phyloP scores from a whole-genome alignment of 805 yeast genomes.

The Teunomyces pallodes region DNA sequence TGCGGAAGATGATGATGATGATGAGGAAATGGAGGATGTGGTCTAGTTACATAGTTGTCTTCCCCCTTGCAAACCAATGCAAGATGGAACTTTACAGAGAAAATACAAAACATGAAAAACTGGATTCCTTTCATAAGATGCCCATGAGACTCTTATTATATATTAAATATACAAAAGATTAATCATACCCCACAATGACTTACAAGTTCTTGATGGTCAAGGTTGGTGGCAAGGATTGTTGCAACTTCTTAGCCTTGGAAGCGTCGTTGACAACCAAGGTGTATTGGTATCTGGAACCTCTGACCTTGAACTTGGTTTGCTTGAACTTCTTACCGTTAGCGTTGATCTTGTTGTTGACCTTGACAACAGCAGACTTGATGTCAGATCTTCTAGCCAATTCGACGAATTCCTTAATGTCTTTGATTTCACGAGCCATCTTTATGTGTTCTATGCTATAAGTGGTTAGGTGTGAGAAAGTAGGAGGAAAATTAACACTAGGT shows the following conservation, averaged over 20 bases:
- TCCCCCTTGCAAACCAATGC: neutral
- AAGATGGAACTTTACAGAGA: neutral
- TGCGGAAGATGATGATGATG: conserved; percentile 60
- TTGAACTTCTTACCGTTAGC: conserved; percentile 79
- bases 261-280: conserved; percentile 94
- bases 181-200: conserved; percentile 15
- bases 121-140: conserved; percentile 1
- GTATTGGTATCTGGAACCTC: conserved; percentile 93
- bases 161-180: conserved; percentile 11
- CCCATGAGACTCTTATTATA: conserved; percentile 6
- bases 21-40: conserved; percentile 73
- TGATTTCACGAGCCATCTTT: conserved; percentile 56
- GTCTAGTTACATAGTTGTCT: conserved; percentile 26
- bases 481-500: neutral
- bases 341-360: conserved; percentile 83
- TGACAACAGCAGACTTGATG: conserved; percentile 89
- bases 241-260: conserved; percentile 95
- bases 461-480: conserved; percentile 4
- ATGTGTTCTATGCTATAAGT: conserved; percentile 1
- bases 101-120: neutral
- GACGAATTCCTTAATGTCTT: conserved; percentile 96
- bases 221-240: conserved; percentile 96
- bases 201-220: conserved; percentile 61
- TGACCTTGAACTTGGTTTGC: conserved; percentile 98
- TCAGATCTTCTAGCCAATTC: conserved; percentile 96